Percentiles rank a stretch among this genome's conserved stretches.
Evolutionary conservation across 169 alveolate species (phyloP).

Genomic region (Plasmodium vinckei): DNA sequence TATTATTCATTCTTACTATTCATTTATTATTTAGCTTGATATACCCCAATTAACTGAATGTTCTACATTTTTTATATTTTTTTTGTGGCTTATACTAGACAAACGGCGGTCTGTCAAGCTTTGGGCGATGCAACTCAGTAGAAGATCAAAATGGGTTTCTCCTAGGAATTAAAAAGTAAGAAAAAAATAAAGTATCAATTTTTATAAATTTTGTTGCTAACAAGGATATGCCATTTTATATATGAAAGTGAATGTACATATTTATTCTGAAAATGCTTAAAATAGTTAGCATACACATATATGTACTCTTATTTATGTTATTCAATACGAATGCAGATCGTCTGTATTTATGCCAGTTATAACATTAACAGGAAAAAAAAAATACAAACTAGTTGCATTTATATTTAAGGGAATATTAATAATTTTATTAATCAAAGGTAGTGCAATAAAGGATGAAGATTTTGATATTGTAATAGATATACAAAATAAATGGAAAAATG

Average conservation of each 20-base stretch:
- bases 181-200: neutral
- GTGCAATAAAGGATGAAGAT: constrained; percentile 64
- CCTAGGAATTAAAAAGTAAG: constrained; percentile 68
- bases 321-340: constrained; percentile 4
- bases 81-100: constrained; percentile 8
- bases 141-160: constrained; percentile 61
- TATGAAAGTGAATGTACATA: neutral
- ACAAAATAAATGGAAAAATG: constrained; percentile 64
- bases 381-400: constrained; percentile 52
- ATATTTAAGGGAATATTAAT: constrained; percentile 45
- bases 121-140: constrained; percentile 55
- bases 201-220: neutral
- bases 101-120: constrained; percentile 71
- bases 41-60: too few species aligned
- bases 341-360: constrained; percentile 68
- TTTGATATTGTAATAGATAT: constrained; percentile 46
- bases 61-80: neutral
- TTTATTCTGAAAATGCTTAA: neutral
- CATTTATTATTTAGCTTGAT: neutral
- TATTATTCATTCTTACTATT: neutral
- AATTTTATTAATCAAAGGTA: constrained; percentile 45
- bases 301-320: neutral
- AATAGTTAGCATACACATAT: neutral
- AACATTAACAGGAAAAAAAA: constrained; percentile 32
- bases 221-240: neutral